Percentiles rank a stretch among this genome's conserved stretches.
These are phyloP conservation scores for Leccinellum luteum DNA, from an alignment of 768 basidiomycete genomes.

Conservation along the genomic window DNA sequence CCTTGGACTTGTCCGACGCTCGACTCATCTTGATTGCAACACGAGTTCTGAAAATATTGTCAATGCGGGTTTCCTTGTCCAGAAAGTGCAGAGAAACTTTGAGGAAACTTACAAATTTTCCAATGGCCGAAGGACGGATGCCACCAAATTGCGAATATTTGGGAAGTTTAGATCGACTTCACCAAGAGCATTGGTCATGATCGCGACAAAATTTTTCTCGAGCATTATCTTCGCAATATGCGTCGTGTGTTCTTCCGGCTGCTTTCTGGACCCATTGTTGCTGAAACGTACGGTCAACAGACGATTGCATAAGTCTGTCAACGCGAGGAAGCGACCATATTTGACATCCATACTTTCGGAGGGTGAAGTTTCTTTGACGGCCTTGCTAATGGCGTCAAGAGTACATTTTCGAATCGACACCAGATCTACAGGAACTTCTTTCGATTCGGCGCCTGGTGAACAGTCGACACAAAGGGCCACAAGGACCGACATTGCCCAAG, in stretches of 20 bases:
- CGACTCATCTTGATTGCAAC: conserved; percentile 98
- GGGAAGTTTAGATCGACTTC: conserved; percentile 98
- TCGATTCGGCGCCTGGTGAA: conserved; percentile 58
- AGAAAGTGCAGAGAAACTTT: conserved; percentile 31
- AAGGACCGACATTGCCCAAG: conserved; percentile 87
- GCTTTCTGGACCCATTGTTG: conserved; percentile 46
- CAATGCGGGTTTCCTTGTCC: background rate
- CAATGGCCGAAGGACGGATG: conserved; percentile 82
- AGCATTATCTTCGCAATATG: conserved; percentile 98
- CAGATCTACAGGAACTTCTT: conserved; percentile 76
- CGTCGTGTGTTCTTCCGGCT: conserved; percentile 71
- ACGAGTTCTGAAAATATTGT: conserved; percentile 63
- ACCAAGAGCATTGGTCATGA: conserved; percentile 81
- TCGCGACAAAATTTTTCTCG: conserved; percentile 93
- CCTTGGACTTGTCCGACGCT: conserved; percentile 64
- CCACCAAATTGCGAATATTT: conserved; percentile 81
- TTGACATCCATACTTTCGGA: conserved; percentile 64
- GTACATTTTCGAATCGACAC: conserved; percentile 91
- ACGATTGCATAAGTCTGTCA: conserved; percentile 85
- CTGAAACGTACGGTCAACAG: conserved; percentile 79
- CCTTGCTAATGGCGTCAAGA: conserved; percentile 81
- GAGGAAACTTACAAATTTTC: conserved; percentile 72
- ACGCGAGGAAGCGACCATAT: conserved; percentile 85
- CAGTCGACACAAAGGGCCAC: conserved; percentile 93
- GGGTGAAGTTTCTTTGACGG: conserved; percentile 74